Base-by-base conservation (phyloP, 1,139 yeast genomes). In the Torulaspora pretoriensis region DNA sequence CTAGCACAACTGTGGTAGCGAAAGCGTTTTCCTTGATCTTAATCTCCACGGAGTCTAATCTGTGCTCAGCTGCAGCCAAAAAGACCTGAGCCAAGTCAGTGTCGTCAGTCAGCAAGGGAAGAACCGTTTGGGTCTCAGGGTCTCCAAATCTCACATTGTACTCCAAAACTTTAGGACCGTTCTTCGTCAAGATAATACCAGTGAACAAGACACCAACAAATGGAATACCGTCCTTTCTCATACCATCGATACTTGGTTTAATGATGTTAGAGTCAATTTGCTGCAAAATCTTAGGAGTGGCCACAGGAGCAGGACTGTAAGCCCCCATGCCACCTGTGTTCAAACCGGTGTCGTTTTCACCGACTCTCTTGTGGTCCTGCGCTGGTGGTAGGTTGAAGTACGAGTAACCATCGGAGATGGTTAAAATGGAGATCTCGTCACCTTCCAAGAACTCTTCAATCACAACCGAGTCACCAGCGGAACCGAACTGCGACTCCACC, bases 311-410 rank as follows among this genome's bases (percentile, higher is more conserved):
- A 38, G 98, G 99, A 3, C 97, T 95, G 63, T 94, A 94, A 13
- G 98, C 95, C 52, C 99, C 99, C 99, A 94, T 94, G 53, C 99
- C 99, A 55, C 99, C 99, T 42, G 98, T 94, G 71, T 94, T 94
- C 54, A 90, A 75, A 29, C 99, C 99, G 40, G 80, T 72, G 65
- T 94, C 99, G 49, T 90, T 92, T 60, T 94, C 89, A 46, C 95
- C 95, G 57, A 85, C 77, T 68, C 98, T 83, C 72, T 94, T 94
- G 70, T 94, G 98, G 65, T 94, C 99, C 70, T 94, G 98, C 26
- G 98, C 97, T 33, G 97, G 88, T 31, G 99, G 99, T 49, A 94
- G 77, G 64, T 88, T 92, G 66, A 81, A 79, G 62, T 83, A 83
- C 9, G 95, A 80, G 72, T 94, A 92, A 42, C 98, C 99, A 65